Base-by-base conservation (phyloP, 1,284 basidiomycete species). In the Coniophora puteana region DNA sequence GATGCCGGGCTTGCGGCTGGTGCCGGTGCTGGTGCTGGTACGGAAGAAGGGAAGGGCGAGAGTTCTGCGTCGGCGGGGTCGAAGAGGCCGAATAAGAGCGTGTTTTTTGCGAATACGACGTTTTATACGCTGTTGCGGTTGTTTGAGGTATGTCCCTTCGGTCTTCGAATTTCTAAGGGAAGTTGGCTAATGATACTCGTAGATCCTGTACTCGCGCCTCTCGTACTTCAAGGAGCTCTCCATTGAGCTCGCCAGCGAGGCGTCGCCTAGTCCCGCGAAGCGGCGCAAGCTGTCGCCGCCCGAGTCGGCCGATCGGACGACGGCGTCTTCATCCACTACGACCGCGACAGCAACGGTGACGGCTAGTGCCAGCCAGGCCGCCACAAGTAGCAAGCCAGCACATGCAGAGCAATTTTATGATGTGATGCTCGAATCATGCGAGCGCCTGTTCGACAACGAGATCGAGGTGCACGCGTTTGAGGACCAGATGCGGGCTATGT, bases 361-460 rank as follows among this genome's bases (percentile, higher is more conserved):
- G n/a, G n/a, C n/a, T n/a, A n/a, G n/a, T n/a, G n/a, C n/a, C n/a
- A n/a, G n/a, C n/a, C n/a, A n/a, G n/a, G n/a, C n/a, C n/a, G n/a
- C n/a, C n/a, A n/a, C n/a, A n/a, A n/a, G n/a, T n/a, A 10, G 26
- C n/a, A n/a, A n/a, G n/a, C n/a, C 41, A 13, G 32, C 45, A 4
- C 58, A 70, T 26, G 65, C 68, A 2, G 68, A 67, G 26, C 76
- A 93, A 54, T 89, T 80, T 53, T 98, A 98, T 55, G 81, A 83
- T 41, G 75, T 93, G 43, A 69, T 94, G 51, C 75, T 99, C 17
- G 89, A 88, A 47, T 80, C 90, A 6, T 90, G 89, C 57, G 94
- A 97, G 64, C 79, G 85, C 45, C 63, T 98, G 40, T 97, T 97
- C 52, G 93, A 96, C 58, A 89, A 88, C 51, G 91, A 95, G 58